These are phyloP conservation scores for Scheffersomyces titani DNA, from an alignment of 1,139 yeast genomes.

Conservation along the genomic window DNA sequence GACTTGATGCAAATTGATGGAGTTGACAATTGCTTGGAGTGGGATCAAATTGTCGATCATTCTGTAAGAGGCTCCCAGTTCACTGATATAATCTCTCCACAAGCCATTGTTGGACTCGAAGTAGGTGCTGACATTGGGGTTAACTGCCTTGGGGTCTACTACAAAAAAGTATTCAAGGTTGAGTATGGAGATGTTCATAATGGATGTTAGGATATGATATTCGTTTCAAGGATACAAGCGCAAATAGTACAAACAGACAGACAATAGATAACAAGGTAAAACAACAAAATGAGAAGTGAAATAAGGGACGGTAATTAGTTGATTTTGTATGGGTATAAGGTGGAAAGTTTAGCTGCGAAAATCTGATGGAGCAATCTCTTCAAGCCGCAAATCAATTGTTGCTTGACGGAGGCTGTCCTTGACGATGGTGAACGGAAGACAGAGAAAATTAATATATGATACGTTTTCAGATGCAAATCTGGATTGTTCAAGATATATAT, in stretches of 20 bases:
- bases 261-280: neutral
- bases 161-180: conserved; percentile 42
- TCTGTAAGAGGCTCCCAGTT: conserved; percentile 11
- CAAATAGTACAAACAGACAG: neutral
- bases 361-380: neutral
- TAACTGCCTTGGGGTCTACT: conserved; percentile 26
- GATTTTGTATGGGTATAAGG: neutral
- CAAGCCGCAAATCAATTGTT: neutral
- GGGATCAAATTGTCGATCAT: conserved; percentile 32
- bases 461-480: neutral
- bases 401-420: neutral
- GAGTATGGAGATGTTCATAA: conserved; percentile 20
- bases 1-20: conserved; percentile 13
- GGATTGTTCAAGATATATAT: neutral
- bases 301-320: neutral
- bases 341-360: neutral
- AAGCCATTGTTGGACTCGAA: conserved; percentile 36
- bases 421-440: neutral
- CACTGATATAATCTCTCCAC: conserved; percentile 26
- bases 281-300: neutral
- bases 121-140: conserved; percentile 23
- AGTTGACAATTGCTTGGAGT: conserved; percentile 13
- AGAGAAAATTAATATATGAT: neutral
- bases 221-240: neutral
- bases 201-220: neutral